Conservation (phyloP, 2,329 filamentous ascomycete species). For the Ramularia collo-cygni region DNA sequence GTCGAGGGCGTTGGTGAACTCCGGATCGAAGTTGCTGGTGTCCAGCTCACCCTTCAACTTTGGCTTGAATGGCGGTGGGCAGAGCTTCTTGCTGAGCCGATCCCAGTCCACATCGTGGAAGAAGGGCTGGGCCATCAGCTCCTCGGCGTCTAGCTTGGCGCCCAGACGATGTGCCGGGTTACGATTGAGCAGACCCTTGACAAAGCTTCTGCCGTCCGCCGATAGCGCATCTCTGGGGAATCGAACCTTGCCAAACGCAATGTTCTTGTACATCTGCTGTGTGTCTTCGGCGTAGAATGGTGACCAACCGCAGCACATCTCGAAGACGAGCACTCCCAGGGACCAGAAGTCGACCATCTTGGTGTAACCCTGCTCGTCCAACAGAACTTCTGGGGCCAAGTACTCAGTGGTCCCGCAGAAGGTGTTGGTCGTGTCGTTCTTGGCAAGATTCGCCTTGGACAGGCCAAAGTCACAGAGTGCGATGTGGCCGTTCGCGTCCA, state of each 20-base stretch:
- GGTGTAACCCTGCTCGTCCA: slow-evolving; percentile 95
- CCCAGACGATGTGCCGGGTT: slow-evolving; percentile 94
- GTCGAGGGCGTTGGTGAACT: slow-evolving; percentile 92
- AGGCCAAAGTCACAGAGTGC: slow-evolving; percentile 95
- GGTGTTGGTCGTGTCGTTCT: slow-evolving; percentile 97
- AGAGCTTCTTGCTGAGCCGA: slow-evolving; percentile 77
- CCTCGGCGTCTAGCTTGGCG: slow-evolving; percentile 82
- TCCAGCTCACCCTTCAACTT: slow-evolving; percentile 94
- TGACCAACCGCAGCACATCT: slow-evolving; percentile 99
- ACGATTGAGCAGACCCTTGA: slow-evolving; percentile 92
- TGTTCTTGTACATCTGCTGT: slow-evolving; percentile 99
- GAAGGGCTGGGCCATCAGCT: slow-evolving; percentile 90
- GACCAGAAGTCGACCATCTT: slow-evolving; percentile 99
- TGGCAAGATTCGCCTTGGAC: slow-evolving; percentile 93
- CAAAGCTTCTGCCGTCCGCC: slow-evolving; percentile 91
- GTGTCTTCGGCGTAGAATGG: slow-evolving; percentile 99
- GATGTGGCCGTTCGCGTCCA: slow-evolving; percentile 96
- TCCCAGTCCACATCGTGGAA: slow-evolving; percentile 93
- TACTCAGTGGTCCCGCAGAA: slow-evolving; percentile 99
- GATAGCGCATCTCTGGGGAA: slow-evolving; percentile 94
- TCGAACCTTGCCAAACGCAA: slow-evolving; percentile 95
- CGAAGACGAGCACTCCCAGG: slow-evolving; percentile 90
- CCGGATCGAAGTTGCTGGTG: slow-evolving; percentile 96
- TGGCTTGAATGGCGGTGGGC: slow-evolving; percentile 94
- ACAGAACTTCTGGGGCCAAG: slow-evolving; percentile 84